phyloP scores from a whole-genome alignment of 257 asterid species.

The Solanum bukasovii region DNA sequence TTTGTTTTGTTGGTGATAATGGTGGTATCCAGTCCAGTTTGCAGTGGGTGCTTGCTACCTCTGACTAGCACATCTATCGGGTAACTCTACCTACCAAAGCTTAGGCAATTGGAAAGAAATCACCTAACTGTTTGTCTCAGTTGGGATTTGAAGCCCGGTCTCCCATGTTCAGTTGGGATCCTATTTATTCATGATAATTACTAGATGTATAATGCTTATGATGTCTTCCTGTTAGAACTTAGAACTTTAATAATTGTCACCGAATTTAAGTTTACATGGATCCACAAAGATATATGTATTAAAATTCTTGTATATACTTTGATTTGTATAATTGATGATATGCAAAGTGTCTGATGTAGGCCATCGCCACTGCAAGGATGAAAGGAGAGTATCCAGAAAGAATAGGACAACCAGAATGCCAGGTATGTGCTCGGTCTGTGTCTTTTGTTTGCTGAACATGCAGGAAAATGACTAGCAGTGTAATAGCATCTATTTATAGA shows the following conservation, averaged over 20 bases:
- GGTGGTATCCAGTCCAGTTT: not conserved
- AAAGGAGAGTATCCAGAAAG: slow-evolving; percentile 95
- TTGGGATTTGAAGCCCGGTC: not conserved
- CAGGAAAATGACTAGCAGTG: not conserved
- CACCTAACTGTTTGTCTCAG: not conserved
- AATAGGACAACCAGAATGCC: slow-evolving; percentile 86
- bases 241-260: not conserved
- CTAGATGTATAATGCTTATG: not conserved
- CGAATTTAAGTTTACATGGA: not conserved
- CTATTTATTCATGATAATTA: not conserved
- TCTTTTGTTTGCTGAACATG: not conserved
- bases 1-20: not conserved
- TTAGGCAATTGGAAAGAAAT: not conserved
- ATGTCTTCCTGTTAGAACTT: not conserved
- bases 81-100: not conserved
- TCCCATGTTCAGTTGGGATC: not conserved
- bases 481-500: not conserved
- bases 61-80: not conserved
- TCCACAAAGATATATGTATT: not conserved
- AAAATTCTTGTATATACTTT: not conserved
- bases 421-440: slow-evolving; percentile 32
- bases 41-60: not conserved
- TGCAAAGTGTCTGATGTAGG: slow-evolving; percentile 33
- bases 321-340: not conserved
- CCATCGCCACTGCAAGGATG: slow-evolving; percentile 81